A percentile compares a stretch with the other conserved stretches of the same genome.
These are phyloP conservation scores for Hypoxylon intermedium DNA, from an alignment of 495 filamentous ascomycete genomes.

Conservation along the genomic window DNA sequence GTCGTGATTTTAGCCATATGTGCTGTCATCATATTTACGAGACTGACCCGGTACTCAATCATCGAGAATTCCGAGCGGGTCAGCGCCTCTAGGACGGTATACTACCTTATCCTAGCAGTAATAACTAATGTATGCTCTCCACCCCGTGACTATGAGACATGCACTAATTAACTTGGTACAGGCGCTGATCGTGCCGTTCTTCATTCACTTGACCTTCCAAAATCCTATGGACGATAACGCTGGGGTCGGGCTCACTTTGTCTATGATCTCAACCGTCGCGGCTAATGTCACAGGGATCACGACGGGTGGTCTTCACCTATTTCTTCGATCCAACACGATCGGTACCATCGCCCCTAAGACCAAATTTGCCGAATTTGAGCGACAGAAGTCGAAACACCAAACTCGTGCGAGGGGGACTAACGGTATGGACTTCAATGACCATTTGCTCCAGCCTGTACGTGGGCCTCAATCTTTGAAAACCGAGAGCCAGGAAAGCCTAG, in stretches of 20 bases:
- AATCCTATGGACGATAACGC: constrained; percentile 32
- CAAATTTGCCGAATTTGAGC: constrained; percentile 52
- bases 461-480: constrained; percentile 37
- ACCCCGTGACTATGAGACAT: neutral
- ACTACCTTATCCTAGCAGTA: constrained; percentile 50
- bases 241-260: constrained; percentile 42
- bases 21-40: constrained; percentile 45
- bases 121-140: constrained; percentile 50
- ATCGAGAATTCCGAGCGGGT: constrained; percentile 52
- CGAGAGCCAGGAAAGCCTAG: constrained; percentile 45
- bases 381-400: constrained; percentile 44
- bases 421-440: constrained; percentile 41
- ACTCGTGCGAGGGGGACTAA: constrained; percentile 30
- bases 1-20: constrained; percentile 42
- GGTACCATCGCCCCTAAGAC: constrained; percentile 50
- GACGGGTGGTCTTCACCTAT: constrained; percentile 57
- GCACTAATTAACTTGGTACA: constrained; percentile 35
- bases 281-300: constrained; percentile 57
- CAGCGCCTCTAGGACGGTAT: constrained; percentile 56
- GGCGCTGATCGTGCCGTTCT: constrained; percentile 54
- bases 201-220: constrained; percentile 47
- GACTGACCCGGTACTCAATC: constrained; percentile 48
- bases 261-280: constrained; percentile 56
- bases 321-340: constrained; percentile 54
- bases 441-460: constrained; percentile 43